Conservation (phyloP, 2,329 filamentous ascomycete species). For the Apiospora kogelbergensis region DNA sequence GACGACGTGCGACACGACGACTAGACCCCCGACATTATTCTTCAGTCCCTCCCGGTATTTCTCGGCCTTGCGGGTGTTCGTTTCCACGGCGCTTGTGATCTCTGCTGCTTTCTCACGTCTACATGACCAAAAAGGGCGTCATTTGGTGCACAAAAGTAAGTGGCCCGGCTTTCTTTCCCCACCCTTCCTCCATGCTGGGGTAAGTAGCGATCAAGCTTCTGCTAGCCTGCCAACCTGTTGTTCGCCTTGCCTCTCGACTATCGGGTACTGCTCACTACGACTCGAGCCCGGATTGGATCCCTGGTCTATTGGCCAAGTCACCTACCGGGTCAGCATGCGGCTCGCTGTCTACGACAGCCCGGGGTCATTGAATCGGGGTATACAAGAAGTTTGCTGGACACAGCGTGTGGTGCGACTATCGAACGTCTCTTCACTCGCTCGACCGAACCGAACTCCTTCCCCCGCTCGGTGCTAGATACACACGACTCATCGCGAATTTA, state of each 20-base stretch:
- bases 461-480: background rate
- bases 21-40: background rate
- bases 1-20: slow-evolving; percentile 4
- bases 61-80: slow-evolving; percentile 16
- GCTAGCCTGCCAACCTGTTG: background rate
- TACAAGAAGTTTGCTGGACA: background rate
- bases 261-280: background rate
- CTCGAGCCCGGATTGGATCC: background rate
- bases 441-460: background rate
- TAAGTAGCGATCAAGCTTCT: slow-evolving; percentile 9
- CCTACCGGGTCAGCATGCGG: background rate
- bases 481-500: background rate
- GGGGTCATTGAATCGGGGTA: background rate
- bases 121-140: slow-evolving; percentile 13
- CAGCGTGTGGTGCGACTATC: background rate
- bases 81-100: slow-evolving; percentile 15
- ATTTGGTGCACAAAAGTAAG: slow-evolving; percentile 17
- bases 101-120: slow-evolving; percentile 15
- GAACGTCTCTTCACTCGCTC: background rate
- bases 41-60: slow-evolving; percentile 10
- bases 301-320: background rate
- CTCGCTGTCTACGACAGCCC: background rate
- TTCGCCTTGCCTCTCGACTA: background rate
- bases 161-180: background rate
- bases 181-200: background rate